phyloP scores from a whole-genome alignment of 2,329 filamentous ascomycete species.

The Alternaria gansuensis region DNA sequence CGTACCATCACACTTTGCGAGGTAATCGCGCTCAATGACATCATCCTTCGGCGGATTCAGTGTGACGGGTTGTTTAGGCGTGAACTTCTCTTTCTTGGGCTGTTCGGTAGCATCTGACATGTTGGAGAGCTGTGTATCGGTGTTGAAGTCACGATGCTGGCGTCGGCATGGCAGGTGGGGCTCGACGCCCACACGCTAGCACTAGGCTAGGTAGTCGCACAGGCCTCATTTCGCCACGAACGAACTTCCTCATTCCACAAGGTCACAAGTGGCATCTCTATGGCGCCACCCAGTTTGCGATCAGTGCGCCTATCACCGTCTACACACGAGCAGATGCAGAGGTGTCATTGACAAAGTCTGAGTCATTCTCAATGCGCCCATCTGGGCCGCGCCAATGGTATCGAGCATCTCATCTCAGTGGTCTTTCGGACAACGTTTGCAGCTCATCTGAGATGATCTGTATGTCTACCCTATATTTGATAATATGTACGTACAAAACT shows the following conservation, averaged over 20 bases:
- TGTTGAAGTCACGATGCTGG: slow-evolving; percentile 19
- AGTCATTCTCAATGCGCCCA: background rate
- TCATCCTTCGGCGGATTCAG: slow-evolving; percentile 89
- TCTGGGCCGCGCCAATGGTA: background rate
- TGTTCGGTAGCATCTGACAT: slow-evolving; percentile 49
- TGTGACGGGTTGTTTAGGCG: slow-evolving; percentile 77
- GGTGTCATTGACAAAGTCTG: background rate
- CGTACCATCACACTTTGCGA: slow-evolving; percentile 84
- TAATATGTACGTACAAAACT: slow-evolving; percentile 7
- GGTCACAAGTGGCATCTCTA: background rate
- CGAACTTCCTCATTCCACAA: slow-evolving; percentile 4
- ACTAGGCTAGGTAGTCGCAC: slow-evolving; percentile 13
- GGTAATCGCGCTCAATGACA: slow-evolving; percentile 79
- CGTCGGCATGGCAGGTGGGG: slow-evolving; percentile 32
- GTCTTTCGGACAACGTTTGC: background rate
- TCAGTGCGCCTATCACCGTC: background rate
- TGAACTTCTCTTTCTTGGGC: slow-evolving; percentile 67
- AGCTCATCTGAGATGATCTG: too few species aligned
- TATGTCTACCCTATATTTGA: slow-evolving; percentile 11
- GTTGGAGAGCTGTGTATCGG: slow-evolving; percentile 16
- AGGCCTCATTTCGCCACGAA: slow-evolving; percentile 3
- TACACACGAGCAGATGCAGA: background rate
- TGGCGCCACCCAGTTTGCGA: background rate
- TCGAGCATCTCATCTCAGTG: background rate
- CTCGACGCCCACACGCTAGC: slow-evolving; percentile 21